phyloP scores from a whole-genome alignment of 257 asterid genomes.

The Solanum gandarillasii region DNA sequence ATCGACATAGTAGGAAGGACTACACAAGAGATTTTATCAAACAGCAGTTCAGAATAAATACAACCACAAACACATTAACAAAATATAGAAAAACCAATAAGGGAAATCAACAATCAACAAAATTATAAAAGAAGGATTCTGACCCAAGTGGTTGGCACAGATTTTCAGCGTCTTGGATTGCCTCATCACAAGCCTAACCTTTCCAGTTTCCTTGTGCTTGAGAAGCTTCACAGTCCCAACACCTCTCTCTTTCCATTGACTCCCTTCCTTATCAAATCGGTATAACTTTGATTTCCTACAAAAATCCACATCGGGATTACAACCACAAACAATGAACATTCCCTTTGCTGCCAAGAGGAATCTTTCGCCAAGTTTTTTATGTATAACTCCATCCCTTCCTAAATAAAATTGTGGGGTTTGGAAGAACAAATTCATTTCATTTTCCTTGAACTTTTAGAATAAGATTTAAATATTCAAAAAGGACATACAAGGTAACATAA shows the following conservation, averaged over 20 bases:
- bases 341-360: background rate
- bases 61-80: background rate
- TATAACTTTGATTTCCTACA: slow-evolving; percentile 78
- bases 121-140: background rate
- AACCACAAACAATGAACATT: background rate
- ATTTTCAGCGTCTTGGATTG: slow-evolving; percentile 87
- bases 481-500: background rate
- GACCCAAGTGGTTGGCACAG: slow-evolving; percentile 87
- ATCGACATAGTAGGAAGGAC: slow-evolving; percentile 52
- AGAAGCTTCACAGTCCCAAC: slow-evolving; percentile 80
- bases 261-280: slow-evolving; percentile 83
- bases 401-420: background rate
- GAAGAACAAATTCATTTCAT: background rate
- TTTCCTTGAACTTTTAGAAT: background rate
- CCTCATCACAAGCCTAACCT: slow-evolving; percentile 86
- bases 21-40: slow-evolving; percentile 5
- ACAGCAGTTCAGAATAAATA: background rate
- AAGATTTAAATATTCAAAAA: background rate
- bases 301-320: background rate
- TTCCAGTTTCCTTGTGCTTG: slow-evolving; percentile 59
- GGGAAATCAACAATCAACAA: background rate
- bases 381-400: background rate
- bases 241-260: slow-evolving; percentile 93
- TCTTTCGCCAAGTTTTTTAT: background rate
- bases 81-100: background rate